Percentiles rank a stretch among this genome's conserved stretches.
Evolutionary conservation across 768 basidiomycete genomes (phyloP).

Genomic region (Crucibulum laeve): DNA sequence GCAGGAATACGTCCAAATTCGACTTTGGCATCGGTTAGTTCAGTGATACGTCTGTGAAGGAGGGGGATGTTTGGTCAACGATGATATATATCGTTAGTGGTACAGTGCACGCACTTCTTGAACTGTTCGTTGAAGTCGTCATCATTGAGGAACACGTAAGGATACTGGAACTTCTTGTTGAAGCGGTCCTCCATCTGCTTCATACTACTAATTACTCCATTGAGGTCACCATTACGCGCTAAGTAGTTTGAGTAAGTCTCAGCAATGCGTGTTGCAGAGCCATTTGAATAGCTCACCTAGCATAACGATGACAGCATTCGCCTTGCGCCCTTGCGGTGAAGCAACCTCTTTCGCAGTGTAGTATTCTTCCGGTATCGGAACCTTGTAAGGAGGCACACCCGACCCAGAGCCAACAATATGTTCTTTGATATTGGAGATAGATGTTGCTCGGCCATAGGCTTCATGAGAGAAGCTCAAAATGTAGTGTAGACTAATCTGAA

Average conservation of each 20-base stretch:
- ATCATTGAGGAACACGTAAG: conserved; percentile 88
- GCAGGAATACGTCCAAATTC: conserved; percentile 76
- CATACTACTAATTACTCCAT: conserved; percentile 58
- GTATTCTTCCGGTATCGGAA: conserved; percentile 58
- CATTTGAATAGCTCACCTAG: conserved; percentile 36
- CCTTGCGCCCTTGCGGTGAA: conserved; percentile 48
- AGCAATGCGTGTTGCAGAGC: not conserved
- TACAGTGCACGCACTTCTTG: conserved; percentile 42
- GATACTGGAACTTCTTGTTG: conserved; percentile 83
- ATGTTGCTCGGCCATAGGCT: conserved; percentile 58
- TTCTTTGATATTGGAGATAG: conserved; percentile 38
- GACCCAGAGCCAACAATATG: conserved; percentile 21
- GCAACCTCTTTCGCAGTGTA: conserved; percentile 36
- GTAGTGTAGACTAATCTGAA: conserved; percentile 55
- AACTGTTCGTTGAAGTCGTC: conserved; percentile 68
- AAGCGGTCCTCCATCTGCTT: conserved; percentile 85
- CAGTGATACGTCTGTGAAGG: conserved; percentile 41
- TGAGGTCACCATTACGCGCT: conserved; percentile 61
- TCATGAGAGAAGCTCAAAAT: conserved; percentile 65
- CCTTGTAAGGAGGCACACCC: conserved; percentile 44
- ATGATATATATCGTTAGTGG: not conserved
- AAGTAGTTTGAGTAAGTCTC: conserved; percentile 1
- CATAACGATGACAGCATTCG: conserved; percentile 81
- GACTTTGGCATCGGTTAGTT: conserved; percentile 58
- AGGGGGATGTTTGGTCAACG: conserved; percentile 6